These are phyloP conservation scores for Calonectria naviculata DNA, from an alignment of 2,329 filamentous ascomycete species.

Conservation along the genomic window DNA sequence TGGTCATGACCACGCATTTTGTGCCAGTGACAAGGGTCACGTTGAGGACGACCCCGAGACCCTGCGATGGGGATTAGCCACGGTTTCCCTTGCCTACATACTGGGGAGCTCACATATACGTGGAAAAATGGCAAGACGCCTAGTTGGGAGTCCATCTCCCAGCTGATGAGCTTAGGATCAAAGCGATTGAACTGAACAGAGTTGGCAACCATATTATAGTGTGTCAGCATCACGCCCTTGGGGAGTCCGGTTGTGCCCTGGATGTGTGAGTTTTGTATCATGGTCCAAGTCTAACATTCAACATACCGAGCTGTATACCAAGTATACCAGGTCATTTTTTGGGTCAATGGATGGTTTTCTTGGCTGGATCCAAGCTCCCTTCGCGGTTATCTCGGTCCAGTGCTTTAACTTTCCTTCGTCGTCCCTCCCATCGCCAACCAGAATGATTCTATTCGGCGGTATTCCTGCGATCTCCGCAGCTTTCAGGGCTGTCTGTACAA, in stretches of 20 bases:
- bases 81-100: neutral
- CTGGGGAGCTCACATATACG: constrained; percentile 74
- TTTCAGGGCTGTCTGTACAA: constrained; percentile 71
- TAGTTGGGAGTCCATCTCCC: constrained; percentile 77
- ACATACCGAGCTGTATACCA: constrained; percentile 81
- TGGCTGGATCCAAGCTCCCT: constrained; percentile 65
- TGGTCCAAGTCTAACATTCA: neutral
- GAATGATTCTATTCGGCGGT: constrained; percentile 75
- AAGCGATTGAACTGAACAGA: constrained; percentile 64
- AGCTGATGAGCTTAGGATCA: constrained; percentile 67
- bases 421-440: constrained; percentile 79
- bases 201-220: constrained; percentile 86
- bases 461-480: constrained; percentile 80
- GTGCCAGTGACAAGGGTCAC: constrained; percentile 67
- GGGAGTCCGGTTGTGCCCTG: constrained; percentile 88
- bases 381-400: constrained; percentile 74
- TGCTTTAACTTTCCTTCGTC: constrained; percentile 71
- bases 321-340: constrained; percentile 79
- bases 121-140: constrained; percentile 92
- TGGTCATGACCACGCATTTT: constrained; percentile 75
- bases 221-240: constrained; percentile 90
- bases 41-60: constrained; percentile 45
- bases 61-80: constrained; percentile 32
- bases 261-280: neutral
- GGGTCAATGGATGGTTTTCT: constrained; percentile 71